These are phyloP conservation scores for Combretum micranthum DNA, from an alignment of 345 rosid genomes.

Conservation along the genomic window DNA sequence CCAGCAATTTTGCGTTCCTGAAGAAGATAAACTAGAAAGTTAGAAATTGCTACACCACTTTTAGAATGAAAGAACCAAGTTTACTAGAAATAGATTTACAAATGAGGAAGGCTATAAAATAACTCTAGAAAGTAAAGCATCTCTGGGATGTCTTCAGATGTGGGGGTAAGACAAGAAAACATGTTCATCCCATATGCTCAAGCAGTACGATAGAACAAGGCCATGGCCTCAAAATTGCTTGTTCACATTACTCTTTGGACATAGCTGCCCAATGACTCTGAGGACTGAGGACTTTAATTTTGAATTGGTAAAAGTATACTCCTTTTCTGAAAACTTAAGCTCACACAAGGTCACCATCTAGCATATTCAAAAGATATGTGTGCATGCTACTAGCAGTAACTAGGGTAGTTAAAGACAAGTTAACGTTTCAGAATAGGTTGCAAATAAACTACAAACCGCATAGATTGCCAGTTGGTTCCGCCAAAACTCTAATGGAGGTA, in stretches of 20 bases:
- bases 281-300: no score
- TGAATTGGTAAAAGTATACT: no score
- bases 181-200: no score
- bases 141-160: no score
- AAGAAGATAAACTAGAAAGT: neutral
- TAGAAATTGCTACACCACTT: neutral
- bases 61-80: neutral
- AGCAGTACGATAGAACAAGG: no score
- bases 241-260: no score
- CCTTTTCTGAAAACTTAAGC: no score
- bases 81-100: neutral
- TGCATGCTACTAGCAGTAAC: neutral
- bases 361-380: no score
- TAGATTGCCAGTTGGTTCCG: conserved; percentile 74
- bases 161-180: no score
- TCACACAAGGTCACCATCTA: no score
- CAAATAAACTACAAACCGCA: conserved; percentile 34
- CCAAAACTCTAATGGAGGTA: conserved; percentile 74
- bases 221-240: no score
- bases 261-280: no score
- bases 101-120: neutral
- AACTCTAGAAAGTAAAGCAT: neutral
- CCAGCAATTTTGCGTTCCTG: conserved; percentile 9
- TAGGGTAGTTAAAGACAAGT: neutral
- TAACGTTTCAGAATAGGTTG: conserved; percentile 2